A percentile compares a stretch with the other conserved stretches of the same genome.
phyloP scores from a whole-genome alignment of 2,329 filamentous ascomycete genomes.

The Macroventuria anomochaeta region DNA sequence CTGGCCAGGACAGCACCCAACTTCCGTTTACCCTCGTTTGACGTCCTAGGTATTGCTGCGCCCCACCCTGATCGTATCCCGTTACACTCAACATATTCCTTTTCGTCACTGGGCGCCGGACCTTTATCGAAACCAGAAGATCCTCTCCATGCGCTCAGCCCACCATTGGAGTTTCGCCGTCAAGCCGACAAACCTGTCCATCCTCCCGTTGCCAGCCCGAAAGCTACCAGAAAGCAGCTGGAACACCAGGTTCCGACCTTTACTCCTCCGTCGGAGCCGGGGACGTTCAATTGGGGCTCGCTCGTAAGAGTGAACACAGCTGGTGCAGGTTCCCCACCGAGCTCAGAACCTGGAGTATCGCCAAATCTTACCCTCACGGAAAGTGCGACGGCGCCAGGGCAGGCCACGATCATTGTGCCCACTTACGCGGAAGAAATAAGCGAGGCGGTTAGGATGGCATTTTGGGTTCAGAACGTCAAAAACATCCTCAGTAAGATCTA shows the following conservation, averaged over 20 bases:
- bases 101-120: constrained; percentile 44
- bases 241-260: constrained; percentile 51
- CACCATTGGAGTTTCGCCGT: constrained; percentile 29
- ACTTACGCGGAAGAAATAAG: constrained; percentile 28
- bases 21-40: constrained; percentile 62
- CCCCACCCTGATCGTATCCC: constrained; percentile 53
- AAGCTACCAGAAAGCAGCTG: constrained; percentile 32
- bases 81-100: constrained; percentile 32
- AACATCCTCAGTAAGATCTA: constrained; percentile 41
- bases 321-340: constrained; percentile 50
- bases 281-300: constrained; percentile 50
- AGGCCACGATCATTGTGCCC: constrained; percentile 37
- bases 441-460: constrained; percentile 34
- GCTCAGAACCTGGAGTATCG: constrained; percentile 46
- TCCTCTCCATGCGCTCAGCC: constrained; percentile 50
- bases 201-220: constrained; percentile 24
- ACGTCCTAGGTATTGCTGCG: constrained; percentile 58
- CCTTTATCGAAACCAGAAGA: constrained; percentile 50
- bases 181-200: constrained; percentile 29
- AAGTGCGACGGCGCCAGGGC: constrained; percentile 28
- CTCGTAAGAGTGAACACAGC: constrained; percentile 46
- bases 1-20: constrained; percentile 43
- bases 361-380: constrained; percentile 33
- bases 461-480: constrained; percentile 43
- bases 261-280: constrained; percentile 55